Conservation (phyloP, 345 rosid species). For the Pistacia integerrima region DNA sequence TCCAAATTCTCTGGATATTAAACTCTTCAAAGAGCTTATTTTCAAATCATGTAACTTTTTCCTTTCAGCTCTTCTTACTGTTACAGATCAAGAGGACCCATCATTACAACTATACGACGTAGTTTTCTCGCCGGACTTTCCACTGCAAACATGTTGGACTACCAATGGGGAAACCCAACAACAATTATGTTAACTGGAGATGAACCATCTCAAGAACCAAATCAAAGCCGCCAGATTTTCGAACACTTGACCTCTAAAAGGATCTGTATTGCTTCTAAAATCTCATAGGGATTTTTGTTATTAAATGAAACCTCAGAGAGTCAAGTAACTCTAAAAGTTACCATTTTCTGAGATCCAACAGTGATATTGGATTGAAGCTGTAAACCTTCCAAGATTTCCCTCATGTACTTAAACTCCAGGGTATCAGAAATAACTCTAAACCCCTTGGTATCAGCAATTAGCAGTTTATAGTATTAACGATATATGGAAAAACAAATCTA, state of each 20-base stretch:
- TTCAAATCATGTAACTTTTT: background rate
- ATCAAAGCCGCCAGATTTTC: constrained; percentile 57
- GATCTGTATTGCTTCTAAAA: too few species aligned
- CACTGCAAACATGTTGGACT: constrained; percentile 61
- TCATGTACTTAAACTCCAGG: too few species aligned
- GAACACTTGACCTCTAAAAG: constrained; percentile 35
- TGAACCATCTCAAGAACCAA: constrained; percentile 40
- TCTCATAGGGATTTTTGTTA: too few species aligned
- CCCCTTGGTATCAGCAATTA: too few species aligned
- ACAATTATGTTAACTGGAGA: constrained; percentile 47
- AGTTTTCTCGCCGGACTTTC: constrained; percentile 19
- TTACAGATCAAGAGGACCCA: constrained; percentile 24
- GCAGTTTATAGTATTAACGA: too few species aligned
- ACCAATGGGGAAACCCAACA: constrained; percentile 83
- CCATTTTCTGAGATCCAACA: too few species aligned
- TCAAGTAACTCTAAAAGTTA: too few species aligned
- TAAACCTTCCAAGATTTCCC: too few species aligned
- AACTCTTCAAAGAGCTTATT: background rate
- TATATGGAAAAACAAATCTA: too few species aligned
- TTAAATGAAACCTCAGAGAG: too few species aligned
- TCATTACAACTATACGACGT: constrained; percentile 13
- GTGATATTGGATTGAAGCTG: too few species aligned
- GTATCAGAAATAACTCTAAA: too few species aligned
- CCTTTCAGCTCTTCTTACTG: background rate
- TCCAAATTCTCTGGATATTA: constrained; percentile 1